Conservation (phyloP, 2,329 filamentous ascomycete species). For the Calonectria pseudoreteaudii region DNA sequence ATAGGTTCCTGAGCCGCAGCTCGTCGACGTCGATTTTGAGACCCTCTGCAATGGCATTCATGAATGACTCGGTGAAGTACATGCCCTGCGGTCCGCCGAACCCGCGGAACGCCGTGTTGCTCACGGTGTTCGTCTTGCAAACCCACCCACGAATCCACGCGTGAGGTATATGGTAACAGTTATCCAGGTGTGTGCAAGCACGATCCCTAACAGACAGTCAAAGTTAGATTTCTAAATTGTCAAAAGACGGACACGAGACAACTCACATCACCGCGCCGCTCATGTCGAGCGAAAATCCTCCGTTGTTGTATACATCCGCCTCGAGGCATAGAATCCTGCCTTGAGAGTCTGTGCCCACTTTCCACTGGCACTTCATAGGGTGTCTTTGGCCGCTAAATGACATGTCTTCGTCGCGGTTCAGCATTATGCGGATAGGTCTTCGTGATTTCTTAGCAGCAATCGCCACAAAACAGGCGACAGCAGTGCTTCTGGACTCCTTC, state of each 20-base stretch:
- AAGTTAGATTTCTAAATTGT: not conserved
- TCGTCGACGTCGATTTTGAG: slow-evolving; percentile 20
- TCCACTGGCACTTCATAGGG: slow-evolving; percentile 88
- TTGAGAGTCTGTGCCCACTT: slow-evolving; percentile 87
- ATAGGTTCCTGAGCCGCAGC: slow-evolving; percentile 4
- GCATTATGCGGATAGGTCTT: slow-evolving; percentile 86
- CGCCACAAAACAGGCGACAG: slow-evolving; percentile 82
- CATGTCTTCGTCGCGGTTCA: slow-evolving; percentile 93
- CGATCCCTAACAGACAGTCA: slow-evolving; percentile 73
- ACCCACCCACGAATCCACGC: slow-evolving; percentile 81
- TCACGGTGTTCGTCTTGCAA: slow-evolving; percentile 48
- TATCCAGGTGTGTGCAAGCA: slow-evolving; percentile 82
- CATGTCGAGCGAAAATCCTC: slow-evolving; percentile 76
- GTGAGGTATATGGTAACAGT: slow-evolving; percentile 86
- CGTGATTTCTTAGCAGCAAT: slow-evolving; percentile 82
- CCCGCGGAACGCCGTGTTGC: slow-evolving; percentile 23
- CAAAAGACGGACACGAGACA: not conserved
- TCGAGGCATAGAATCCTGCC: slow-evolving; percentile 88
- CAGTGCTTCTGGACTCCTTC: slow-evolving; percentile 86
- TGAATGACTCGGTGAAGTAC: slow-evolving; percentile 21
- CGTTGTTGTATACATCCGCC: slow-evolving; percentile 87
- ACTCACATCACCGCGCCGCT: slow-evolving; percentile 69
- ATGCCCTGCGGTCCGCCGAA: slow-evolving; percentile 22
- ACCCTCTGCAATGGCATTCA: slow-evolving; percentile 7
- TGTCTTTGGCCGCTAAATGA: slow-evolving; percentile 87